Evolutionary conservation across 1,284 basidiomycete species (phyloP).

Genomic region (Pseudozyma sp.): DNA sequence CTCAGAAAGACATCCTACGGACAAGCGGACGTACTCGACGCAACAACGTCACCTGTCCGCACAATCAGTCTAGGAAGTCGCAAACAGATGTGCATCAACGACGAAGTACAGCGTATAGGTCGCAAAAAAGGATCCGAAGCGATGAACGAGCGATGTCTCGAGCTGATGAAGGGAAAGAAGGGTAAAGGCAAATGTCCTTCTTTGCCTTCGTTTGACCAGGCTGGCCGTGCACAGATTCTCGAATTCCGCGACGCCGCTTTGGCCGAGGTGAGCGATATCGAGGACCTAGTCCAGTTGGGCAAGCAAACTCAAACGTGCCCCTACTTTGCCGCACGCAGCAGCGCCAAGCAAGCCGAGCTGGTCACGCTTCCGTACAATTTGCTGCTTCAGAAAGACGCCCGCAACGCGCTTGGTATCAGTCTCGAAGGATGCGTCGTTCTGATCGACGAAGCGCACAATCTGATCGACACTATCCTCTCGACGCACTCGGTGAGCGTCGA

Average conservation of each 20-base stretch:
- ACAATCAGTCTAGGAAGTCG: conserved; percentile 79
- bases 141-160: conserved; percentile 90
- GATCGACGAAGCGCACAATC: conserved; percentile 93
- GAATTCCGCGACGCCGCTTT: conserved; percentile 89
- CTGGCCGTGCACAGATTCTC: conserved; percentile 73
- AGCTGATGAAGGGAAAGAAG: conserved; percentile 75
- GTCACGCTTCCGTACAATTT: conserved; percentile 94
- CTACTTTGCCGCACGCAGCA: conserved; percentile 89
- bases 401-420: conserved; percentile 84
- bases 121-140: conserved; percentile 74
- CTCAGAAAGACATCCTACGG: conserved; percentile 77
- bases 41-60: conserved; percentile 41
- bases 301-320: conserved; percentile 80
- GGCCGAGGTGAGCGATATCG: conserved; percentile 85
- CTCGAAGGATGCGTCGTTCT: conserved; percentile 82
- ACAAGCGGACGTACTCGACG: conserved; percentile 46
- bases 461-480: conserved; percentile 80
- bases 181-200: conserved; percentile 74
- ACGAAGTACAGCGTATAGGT: conserved; percentile 75
- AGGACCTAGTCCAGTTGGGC: conserved; percentile 85
- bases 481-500: conserved; percentile 82
- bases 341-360: conserved; percentile 90
- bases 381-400: conserved; percentile 82
- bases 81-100: conserved; percentile 92
- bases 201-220: conserved; percentile 75